Evolutionary conservation across 2,329 filamentous ascomycete species (phyloP).

Genomic region (Elsinoe arachidis): DNA sequence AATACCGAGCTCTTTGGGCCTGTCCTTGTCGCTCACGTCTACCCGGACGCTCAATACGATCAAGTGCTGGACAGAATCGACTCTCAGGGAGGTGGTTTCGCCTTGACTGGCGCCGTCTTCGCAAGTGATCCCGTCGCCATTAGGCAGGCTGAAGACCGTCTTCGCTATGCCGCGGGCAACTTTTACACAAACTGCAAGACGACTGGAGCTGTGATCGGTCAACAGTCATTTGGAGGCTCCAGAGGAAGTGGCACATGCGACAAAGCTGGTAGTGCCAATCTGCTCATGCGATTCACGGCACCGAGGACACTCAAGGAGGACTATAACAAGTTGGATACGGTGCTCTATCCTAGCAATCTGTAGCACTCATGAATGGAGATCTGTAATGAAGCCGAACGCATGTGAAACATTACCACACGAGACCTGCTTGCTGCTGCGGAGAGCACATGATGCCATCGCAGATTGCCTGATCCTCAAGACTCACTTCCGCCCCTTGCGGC

Average conservation of each 20-base stretch:
- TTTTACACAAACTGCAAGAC: constrained; percentile 53
- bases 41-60: constrained; percentile 37
- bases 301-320: constrained; percentile 47
- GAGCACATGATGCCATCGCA: too few species aligned
- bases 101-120: constrained; percentile 44
- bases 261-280: constrained; percentile 46
- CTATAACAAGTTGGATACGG: constrained; percentile 30
- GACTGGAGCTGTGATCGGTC: constrained; percentile 47
- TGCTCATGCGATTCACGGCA: constrained; percentile 45
- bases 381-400: too few species aligned
- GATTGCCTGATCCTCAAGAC: background rate
- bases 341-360: constrained; percentile 19
- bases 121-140: constrained; percentile 41
- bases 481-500: background rate
- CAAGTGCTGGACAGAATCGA: constrained; percentile 33
- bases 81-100: constrained; percentile 36
- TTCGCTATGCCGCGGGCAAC: constrained; percentile 49
- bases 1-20: constrained; percentile 44
- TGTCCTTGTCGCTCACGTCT: constrained; percentile 40
- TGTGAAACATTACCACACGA: too few species aligned
- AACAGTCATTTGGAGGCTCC: constrained; percentile 49
- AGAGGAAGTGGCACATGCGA: constrained; percentile 48
- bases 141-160: constrained; percentile 42
- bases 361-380: background rate
- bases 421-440: too few species aligned